Evolutionary conservation across 306 rosid genomes (phyloP), one percentile per base, ranked within the genome.

Genomic region (Castanea sativa): DNA sequence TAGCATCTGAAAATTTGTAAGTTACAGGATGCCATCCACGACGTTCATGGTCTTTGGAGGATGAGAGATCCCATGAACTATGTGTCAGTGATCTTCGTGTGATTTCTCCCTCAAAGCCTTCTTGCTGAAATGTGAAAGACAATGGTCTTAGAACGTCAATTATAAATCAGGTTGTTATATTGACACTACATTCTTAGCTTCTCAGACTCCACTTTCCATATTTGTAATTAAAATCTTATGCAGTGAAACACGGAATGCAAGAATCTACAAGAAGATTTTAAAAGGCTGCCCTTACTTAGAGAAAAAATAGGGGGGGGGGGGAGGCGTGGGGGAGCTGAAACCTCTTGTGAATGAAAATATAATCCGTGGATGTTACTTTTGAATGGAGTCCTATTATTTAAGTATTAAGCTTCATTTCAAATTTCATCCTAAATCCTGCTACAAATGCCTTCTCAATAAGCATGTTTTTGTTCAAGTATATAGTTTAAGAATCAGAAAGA

Each of bases 1-100:
- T 96, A 74, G 97, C 98, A 78, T 96, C 99, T 74, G 98, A 91
- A 84, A 52, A 91, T 80, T 96, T 96, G 92, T 93, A 96, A 53
- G 98, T 87, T 78, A 93, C 84, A 3, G 99, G 99, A 88, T 96
- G 99, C 99, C 99, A 96, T 49, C 97, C 97, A 14, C 93, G 93
- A 18, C 99, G 98, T 68, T 91, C 90, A 38, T 51, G 90, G 57
- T 89, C 94, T 75, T 69, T 88, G 32, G 96, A 82, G 76, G 84
- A 85, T 81, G 97, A 89, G 75, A 93, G 86, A 89, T 96, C 99
- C 99, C 99, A 96, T 4, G 98, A 76, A 25, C 96, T 82, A 83
- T 96, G 94, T 16, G 98, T 86, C 80, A 93, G 73, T 19, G 99
- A 87, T 81, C 99, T 90, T 64, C 94, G 88, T 55, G 99, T 93